Evolutionary conservation across 768 basidiomycete genomes (phyloP), one percentile per base, ranked within the genome.

Genomic region (Naematelia encephala): DNA sequence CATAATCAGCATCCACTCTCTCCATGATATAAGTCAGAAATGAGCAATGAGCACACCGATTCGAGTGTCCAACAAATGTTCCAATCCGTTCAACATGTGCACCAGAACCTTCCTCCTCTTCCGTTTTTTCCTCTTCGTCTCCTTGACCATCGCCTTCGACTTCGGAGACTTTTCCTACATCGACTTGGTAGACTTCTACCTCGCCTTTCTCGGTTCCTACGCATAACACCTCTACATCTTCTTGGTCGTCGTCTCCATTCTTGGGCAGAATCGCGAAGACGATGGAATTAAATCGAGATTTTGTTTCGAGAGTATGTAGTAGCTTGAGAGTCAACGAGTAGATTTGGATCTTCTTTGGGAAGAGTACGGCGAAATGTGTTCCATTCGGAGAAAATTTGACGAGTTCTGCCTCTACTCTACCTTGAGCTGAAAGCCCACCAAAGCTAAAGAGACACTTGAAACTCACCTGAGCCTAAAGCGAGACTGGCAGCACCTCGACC

Each of bases 181-280:
- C 82, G 77, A 93, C 59, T 25, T 45, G 49, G 51, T 74, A 97
- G 10, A 92, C 79, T 1, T 91, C 84, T 1, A 90, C 80, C 68
- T 89, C 89, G 65, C 88, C 91, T 74, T 97, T 91, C 78, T 99
- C 96, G 4, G 88, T 91, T 1, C 85, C 89, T 5, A 86, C 89
- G 51, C 94, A 81, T 5, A 97, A 79, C 28, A 93, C 74, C 67
- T 69, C 68, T 27, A 47, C 46, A 4, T 66, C 51, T 43, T 83
- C 84, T 0, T 79, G 76, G 1, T 82, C 83, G 23, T 79, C 78
- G 3, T 53, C 30, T 11, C 56, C 19, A 26, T 59, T 57, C 14
- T 57, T 49, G 0, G 83, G 81, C 47, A 85, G 82, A 63, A 81
- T 81, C 70, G 83, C 85, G 78, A 98, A 97, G 52, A 81, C 82